Base-by-base conservation (phyloP, 306 rosid species). In the Phaseolus lunatus region DNA sequence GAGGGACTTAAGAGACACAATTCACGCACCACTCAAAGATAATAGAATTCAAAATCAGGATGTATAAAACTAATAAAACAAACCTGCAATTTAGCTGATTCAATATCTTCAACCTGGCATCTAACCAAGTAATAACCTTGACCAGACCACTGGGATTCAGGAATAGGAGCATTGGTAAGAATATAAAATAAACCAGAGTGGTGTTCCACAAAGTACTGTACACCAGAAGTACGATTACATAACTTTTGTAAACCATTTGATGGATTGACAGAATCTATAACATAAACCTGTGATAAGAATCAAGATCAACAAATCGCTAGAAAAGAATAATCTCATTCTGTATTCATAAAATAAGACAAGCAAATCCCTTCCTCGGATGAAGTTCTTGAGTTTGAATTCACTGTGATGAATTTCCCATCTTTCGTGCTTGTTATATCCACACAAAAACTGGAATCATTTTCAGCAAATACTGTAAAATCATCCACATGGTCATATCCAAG, bases 311-410 rank as follows among this genome's bases (percentile, higher is more conserved):
- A 85, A 19, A 45, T 77, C 78, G 63, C 37, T 63, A 79, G 44
- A 77, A 81, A 61, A 79, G 19, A 79, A 67, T 45, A 69, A 24
- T 52, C 65, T 41, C 27, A 11, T 67, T 35, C 18, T 67, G 23
- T 77, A 33, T 78, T 66, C 47, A 63, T 49, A 41, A 70, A 43
- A 24, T 27, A 75, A 76, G 76, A 87, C 52, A 86, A 67, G 50
- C 76, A 86, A 87, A 80, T 86, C 85, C 97, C 89, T 94, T 94
- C 98, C 98, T 95, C 97, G 33, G 97, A 95, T 83, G 98, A 95
- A 87, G 97, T 92, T 90, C 98, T 92, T 84, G 98, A 95, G 85
- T 95, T 95, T 83, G 97, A 90, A 89, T 95, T 92, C 84, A 92
- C 94, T 77, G 98, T 95, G n/a, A 95, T 82, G 82, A 95, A 92